Conservation (phyloP, 1,284 basidiomycete genomes). For the Puccinia brachypodii region DNA sequence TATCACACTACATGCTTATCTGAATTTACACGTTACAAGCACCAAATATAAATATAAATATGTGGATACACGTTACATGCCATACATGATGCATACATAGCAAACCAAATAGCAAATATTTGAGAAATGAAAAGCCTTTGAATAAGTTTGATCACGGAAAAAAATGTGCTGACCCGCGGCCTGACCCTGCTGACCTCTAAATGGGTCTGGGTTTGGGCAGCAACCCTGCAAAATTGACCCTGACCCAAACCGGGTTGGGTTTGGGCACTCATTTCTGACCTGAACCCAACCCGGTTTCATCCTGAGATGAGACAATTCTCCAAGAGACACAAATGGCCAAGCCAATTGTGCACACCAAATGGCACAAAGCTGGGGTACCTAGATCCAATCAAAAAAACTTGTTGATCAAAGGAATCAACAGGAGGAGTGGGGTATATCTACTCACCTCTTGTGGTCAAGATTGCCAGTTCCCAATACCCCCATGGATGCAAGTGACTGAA, state of each 20-base stretch:
- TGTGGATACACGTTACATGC: not conserved
- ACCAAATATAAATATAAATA: not conserved
- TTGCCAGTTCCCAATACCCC: too few relatives aligned
- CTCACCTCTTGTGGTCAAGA: too few relatives aligned
- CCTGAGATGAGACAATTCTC: too few relatives aligned
- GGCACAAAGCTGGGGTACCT: too few relatives aligned
- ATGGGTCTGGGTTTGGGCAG: conserved; percentile 8
- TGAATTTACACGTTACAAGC: not conserved
- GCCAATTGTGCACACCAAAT: too few relatives aligned
- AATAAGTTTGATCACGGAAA: not conserved
- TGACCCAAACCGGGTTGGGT: not conserved
- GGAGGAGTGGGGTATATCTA: too few relatives aligned
- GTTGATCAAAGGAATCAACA: too few relatives aligned
- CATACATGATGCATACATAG: not conserved
- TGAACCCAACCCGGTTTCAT: too few relatives aligned
- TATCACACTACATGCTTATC: not conserved
- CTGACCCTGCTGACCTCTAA: not conserved
- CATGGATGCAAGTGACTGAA: too few relatives aligned
- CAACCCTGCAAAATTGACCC: not conserved
- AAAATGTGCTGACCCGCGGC: not conserved
- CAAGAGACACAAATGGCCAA: too few relatives aligned
- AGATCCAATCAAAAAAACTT: too few relatives aligned
- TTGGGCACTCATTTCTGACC: too few relatives aligned
- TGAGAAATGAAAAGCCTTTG: not conserved
- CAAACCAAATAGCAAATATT: not conserved